phyloP scores from a whole-genome alignment of 176 grass and related monocot species.

The Metroxylon sagu region DNA sequence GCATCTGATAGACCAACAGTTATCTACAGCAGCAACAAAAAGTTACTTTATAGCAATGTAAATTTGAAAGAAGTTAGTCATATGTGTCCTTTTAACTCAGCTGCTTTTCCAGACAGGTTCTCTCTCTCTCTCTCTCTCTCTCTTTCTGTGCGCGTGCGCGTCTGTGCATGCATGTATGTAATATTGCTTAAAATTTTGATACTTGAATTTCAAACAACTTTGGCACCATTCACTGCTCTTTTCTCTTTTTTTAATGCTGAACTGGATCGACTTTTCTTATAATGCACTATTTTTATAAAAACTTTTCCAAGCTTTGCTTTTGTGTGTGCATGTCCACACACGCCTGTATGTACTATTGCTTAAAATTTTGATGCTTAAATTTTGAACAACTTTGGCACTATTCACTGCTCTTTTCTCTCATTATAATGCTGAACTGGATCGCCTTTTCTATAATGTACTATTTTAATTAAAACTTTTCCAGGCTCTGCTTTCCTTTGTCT shows the following conservation, averaged over 20 bases:
- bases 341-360: neutral
- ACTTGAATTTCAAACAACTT: too few relatives aligned
- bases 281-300: too few relatives aligned
- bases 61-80: conserved; percentile 97
- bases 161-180: neutral
- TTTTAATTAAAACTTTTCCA: too few relatives aligned
- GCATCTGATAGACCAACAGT: conserved; percentile 95
- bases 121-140: neutral
- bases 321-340: neutral
- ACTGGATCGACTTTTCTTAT: too few relatives aligned
- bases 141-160: neutral
- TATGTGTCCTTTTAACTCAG: conserved; percentile 94
- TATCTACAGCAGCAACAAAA: conserved; percentile 97
- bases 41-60: conserved; percentile 94
- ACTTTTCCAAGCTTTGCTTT: too few relatives aligned
- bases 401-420: too few relatives aligned
- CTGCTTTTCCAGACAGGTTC: conserved; percentile 90
- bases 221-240: too few relatives aligned
- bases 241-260: too few relatives aligned
- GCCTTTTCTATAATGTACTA: too few relatives aligned
- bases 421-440: too few relatives aligned
- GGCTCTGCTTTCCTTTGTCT: too few relatives aligned
- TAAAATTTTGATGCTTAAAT: neutral
- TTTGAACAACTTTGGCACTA: too few relatives aligned
- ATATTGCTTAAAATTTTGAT: neutral